Conservation (phyloP, 768 basidiomycete species). For the Mycena maculata region DNA sequence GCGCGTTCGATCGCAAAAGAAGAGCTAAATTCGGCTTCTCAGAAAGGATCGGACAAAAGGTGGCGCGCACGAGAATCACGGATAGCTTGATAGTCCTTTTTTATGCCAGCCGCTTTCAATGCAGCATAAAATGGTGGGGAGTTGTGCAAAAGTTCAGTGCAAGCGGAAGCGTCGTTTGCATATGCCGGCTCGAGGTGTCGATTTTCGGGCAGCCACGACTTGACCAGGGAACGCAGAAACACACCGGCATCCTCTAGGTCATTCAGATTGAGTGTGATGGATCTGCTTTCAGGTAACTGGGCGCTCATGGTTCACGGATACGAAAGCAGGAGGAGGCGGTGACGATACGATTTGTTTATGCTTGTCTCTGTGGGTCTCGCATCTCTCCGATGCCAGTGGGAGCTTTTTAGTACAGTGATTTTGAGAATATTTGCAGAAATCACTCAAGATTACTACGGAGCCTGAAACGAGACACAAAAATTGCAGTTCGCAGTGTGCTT, state of each 20-base stretch:
- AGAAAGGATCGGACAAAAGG: background rate
- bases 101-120: background rate
- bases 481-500: no score
- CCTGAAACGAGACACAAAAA: no score
- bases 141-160: background rate
- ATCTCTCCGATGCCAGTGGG: no score
- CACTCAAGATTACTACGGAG: no score
- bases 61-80: background rate
- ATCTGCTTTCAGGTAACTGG: background rate
- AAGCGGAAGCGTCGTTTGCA: background rate
- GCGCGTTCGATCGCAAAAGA: background rate
- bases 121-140: background rate
- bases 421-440: no score
- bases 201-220: background rate
- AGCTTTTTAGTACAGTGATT: no score
- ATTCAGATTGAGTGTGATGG: background rate
- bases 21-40: background rate
- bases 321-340: no score
- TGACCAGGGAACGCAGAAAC: background rate
- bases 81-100: background rate
- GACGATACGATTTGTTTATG: no score
- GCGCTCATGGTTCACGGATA: background rate
- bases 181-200: background rate
- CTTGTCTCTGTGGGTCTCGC: no score
- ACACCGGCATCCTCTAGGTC: background rate